Base-by-base conservation (phyloP, 176 grass and related monocot genomes). In the Dendrocalamus sinicus region DNA sequence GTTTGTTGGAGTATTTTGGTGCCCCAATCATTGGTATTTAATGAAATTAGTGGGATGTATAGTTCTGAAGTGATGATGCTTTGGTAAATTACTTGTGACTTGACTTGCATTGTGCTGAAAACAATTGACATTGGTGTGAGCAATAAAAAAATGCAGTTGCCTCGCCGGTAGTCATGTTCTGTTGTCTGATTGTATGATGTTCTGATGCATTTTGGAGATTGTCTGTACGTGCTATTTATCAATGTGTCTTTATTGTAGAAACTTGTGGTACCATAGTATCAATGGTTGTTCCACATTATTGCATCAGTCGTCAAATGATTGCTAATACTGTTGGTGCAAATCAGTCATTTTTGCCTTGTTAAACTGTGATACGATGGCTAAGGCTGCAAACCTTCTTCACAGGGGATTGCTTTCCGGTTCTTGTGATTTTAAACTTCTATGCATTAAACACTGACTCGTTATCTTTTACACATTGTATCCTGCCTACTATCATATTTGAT, bases 391-490 rank as follows among this genome's bases (percentile, higher is more conserved):
- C 63, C 13, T 69, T 52, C 6, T 52, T 83, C 28, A 24, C 5
- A 1, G 13, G 17, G 26, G 69, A 52, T 74, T 23, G 7, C 12
- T 19, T 65, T 30, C 9, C 47, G 9, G 11, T 70, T 7, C 1
- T n/a, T 37, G 47, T 61, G 68, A 24, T 26, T 64, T 84, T n/a
- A 43, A 81, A 63, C 44, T 64, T 59, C 45, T 43, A 62, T 58
- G 47, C 46, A 24, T 78, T 77, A n/a, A 67, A 35, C 12, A 59
- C 20, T 1, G 4, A 46, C 12, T 43, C 35, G 6, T 50, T 70
- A 61, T 40, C 48, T 50, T 70, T 68, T 48, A 28, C 12, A 45
- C 3, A 17, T 16, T 61, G 52, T 5, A 57, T 10, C 23, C 12
- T 73, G 6, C 9, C 4, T 66, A 20, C 51, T 47, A 66, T 67